Conservation (phyloP, 139 green algal genomes). For the Chloropicon primus region DNA sequence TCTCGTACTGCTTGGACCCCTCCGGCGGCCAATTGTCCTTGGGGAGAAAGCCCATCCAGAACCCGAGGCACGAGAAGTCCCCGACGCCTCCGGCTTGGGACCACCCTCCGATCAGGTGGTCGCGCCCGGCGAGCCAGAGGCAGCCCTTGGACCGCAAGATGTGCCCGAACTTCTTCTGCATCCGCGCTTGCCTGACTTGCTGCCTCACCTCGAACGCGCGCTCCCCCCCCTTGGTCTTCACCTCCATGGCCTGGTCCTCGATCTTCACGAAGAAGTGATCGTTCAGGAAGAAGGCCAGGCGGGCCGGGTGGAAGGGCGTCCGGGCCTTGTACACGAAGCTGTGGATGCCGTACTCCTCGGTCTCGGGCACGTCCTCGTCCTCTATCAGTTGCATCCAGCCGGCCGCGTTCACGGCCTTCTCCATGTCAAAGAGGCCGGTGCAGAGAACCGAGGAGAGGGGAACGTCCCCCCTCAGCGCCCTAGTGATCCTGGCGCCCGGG, state of each 20-base stretch:
- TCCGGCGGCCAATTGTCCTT: background rate
- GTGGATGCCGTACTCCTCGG: slow-evolving; percentile 24
- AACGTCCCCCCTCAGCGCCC: slow-evolving; percentile 14
- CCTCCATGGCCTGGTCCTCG: background rate
- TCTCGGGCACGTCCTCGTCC: slow-evolving; percentile 4
- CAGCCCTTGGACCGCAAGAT: slow-evolving; percentile 62
- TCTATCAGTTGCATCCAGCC: slow-evolving; percentile 6
- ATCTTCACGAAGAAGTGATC: slow-evolving; percentile 6
- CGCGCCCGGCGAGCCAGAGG: slow-evolving; percentile 41
- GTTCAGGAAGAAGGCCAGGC: slow-evolving; percentile 27
- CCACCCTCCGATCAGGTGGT: slow-evolving; percentile 47
- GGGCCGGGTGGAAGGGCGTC: slow-evolving; percentile 54
- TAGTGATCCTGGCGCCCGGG: slow-evolving; percentile 18
- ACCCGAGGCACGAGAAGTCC: background rate
- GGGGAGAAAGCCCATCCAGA: background rate
- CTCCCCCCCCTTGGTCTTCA: background rate
- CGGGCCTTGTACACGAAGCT: slow-evolving; percentile 13
- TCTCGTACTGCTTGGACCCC: background rate
- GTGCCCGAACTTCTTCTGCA: background rate
- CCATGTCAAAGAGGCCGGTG: slow-evolving; percentile 6
- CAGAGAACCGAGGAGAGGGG: slow-evolving; percentile 2
- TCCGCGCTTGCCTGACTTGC: background rate
- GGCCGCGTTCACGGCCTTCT: slow-evolving; percentile 1
- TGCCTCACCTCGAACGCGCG: background rate
- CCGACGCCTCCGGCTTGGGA: background rate